Percentiles rank a stretch among this genome's conserved stretches.
These are phyloP conservation scores for Eimeria falciformis DNA, from an alignment of 169 alveolate species.

Conservation along the genomic window DNA sequence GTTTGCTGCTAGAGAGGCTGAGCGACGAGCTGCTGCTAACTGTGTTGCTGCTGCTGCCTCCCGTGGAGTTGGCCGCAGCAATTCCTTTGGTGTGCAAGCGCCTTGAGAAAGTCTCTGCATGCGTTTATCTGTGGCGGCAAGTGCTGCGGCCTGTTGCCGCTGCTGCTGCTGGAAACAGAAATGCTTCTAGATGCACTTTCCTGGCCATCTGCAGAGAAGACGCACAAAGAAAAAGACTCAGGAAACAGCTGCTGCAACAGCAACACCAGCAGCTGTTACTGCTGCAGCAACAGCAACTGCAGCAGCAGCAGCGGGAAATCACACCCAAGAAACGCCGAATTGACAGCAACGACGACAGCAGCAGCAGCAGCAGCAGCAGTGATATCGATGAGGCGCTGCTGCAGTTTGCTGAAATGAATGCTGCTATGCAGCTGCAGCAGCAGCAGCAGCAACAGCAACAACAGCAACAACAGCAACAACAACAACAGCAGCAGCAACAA, in stretches of 20 bases:
- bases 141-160: constrained; percentile 52
- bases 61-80: constrained; percentile 18
- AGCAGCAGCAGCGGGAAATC: background rate
- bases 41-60: constrained; percentile 64
- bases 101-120: background rate
- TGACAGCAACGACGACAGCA: background rate
- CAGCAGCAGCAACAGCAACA: constrained; percentile 17
- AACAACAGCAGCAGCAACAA: constrained; percentile 31
- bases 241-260: constrained; percentile 58
- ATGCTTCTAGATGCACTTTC: background rate
- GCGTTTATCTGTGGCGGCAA: constrained; percentile 32
- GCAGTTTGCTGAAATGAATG: constrained; percentile 43
- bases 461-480: constrained; percentile 33
- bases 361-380: constrained; percentile 48
- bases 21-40: constrained; percentile 27
- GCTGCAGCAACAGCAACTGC: background rate
- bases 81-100: constrained; percentile 9
- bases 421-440: constrained; percentile 57
- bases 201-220: constrained; percentile 31
- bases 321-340: background rate
- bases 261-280: constrained; percentile 12
- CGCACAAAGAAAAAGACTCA: constrained; percentile 17
- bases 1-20: constrained; percentile 19
- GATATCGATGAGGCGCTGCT: constrained; percentile 17
- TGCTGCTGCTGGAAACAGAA: constrained; percentile 21